Base-by-base conservation (phyloP, 139 green algal genomes). In the Trebouxia sp. region DNA sequence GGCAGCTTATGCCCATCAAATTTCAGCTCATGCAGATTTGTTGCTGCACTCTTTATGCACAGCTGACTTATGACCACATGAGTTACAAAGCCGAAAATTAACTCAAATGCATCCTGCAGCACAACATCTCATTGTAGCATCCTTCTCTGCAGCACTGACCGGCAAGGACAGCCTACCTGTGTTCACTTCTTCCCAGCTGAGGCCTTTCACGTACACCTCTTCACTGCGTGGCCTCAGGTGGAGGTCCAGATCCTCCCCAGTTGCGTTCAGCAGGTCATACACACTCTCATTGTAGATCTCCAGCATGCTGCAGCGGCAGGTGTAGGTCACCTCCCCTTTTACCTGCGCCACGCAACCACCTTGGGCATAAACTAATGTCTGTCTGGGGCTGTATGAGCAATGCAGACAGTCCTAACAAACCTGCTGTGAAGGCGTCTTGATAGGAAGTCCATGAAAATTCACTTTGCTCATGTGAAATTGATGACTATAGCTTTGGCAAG, bases 211-310 rank as follows among this genome's bases (percentile, higher is more conserved):
- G 78, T 92, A 97, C 58, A 92, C 86, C 15, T 95, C 96, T 5
- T 80, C 79, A 42, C 90, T 86, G 14, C 85, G 79, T 67, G 98
- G 93, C 82, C 97, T 90, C n/a, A 92, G 83, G 56, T 95, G 42
- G 50, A 98, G 84, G 20, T 88, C 78, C 39, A 95, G 78, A 66
- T 90, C 86, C 79, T 41, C 82, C 38, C 79, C 79, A 22, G 17
- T 65, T 26, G 91, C 87, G 70, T 88, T 85, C 26, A 97, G 78
- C 65, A 98, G 86, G 81, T 98, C 95, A 9, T 86, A 92, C 38
- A 98, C 93, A 45, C 89, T 89, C 84, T 99, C 96, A 75, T 98
- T 98, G 90, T 99, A 99, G 45, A 98, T 98, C 90, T 99, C 94
- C 28, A 97, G 48, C 56, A 88, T 87, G 83, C 79, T 85, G 85